A percentile compares a stretch with the other conserved stretches of the same genome.
phyloP scores from a whole-genome alignment of 2,329 filamentous ascomycete species.

The Trichoderma citrinoviride region DNA sequence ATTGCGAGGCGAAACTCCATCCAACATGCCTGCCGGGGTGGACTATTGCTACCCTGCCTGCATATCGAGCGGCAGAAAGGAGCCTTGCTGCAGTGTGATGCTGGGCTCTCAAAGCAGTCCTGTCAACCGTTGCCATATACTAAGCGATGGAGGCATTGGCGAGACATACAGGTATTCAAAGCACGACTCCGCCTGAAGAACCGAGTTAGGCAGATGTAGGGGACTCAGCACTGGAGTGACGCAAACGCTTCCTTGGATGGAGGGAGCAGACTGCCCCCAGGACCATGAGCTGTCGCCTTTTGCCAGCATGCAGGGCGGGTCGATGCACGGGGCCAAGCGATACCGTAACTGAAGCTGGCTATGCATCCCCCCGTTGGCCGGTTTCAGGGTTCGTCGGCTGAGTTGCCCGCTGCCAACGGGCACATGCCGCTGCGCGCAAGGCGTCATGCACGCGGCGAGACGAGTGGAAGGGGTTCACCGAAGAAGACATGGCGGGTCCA shows the following conservation, averaged over 20 bases:
- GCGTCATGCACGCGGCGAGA: neutral
- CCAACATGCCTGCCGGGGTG: neutral
- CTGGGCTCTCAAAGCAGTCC: neutral
- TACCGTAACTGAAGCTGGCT: neutral
- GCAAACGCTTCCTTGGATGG: neutral
- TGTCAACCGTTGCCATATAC: neutral
- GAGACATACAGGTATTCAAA: neutral
- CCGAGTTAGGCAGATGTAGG: neutral
- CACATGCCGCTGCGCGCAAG: constrained; percentile 7
- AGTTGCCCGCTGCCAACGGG: neutral
- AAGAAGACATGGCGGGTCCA: neutral
- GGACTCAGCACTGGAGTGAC: neutral
- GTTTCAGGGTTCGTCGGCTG: neutral
- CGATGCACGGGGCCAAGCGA: neutral
- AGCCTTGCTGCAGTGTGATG: neutral
- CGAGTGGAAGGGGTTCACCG: constrained; percentile 3
- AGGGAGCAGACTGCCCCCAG: neutral
- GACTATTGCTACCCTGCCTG: neutral
- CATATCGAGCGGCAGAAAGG: neutral
- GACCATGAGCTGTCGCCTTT: neutral
- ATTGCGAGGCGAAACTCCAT: neutral
- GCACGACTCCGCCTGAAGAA: neutral
- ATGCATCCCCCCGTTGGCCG: constrained; percentile 13
- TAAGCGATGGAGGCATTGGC: neutral
- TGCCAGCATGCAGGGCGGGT: constrained; percentile 1